Base-by-base conservation (phyloP, 192 early-diverging fungal genomes). In the Backusella tuberculispora region DNA sequence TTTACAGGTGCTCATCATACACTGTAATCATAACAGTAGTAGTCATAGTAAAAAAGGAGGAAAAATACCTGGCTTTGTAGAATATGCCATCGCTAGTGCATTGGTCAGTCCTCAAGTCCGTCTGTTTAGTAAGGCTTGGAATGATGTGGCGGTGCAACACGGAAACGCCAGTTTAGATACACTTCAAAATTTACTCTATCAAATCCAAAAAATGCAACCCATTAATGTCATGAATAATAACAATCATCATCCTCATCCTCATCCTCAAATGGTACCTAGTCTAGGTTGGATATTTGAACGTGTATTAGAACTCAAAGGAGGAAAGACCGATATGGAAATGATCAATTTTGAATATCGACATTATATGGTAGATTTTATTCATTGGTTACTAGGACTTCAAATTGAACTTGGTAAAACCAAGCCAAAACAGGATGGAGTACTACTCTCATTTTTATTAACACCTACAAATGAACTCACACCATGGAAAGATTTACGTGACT, bases 231-330 rank as follows among this genome's bases (percentile, higher is more conserved):
- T 78, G 71, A n/a, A n/a, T n/a, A n/a, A n/a, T n/a, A n/a, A n/a
- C n/a, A n/a, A n/a, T n/a, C n/a, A n/a, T n/a, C n/a, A n/a, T n/a
- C n/a, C n/a, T n/a, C n/a, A n/a, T n/a, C n/a, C n/a, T n/a, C n/a
- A 80, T 83, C n/a, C 74, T 90, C 37, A n/a, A n/a, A n/a, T 60
- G 21, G 92, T 90, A 8, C 90, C 91, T 4, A 85, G 89, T 41
- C 47, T 93, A 14, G 90, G 88, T 5, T 93, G 92, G 92, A 77
- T 93, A 66, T 79, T 93, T 43, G 90, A 91, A 69, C 88, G 90
- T 41, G 88, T 90, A 85, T 71, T 91, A 38, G 89, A 91, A 67
- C 76, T 91, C 46, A 81, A 85, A 45, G 74, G 87, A 42, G 83
- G 84, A 34, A 82, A 84, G 41, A 84, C 83, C 13, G 83, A 88